phyloP scores from a whole-genome alignment of 148 eudicot genomes.

The Chenopodium suecicum region DNA sequence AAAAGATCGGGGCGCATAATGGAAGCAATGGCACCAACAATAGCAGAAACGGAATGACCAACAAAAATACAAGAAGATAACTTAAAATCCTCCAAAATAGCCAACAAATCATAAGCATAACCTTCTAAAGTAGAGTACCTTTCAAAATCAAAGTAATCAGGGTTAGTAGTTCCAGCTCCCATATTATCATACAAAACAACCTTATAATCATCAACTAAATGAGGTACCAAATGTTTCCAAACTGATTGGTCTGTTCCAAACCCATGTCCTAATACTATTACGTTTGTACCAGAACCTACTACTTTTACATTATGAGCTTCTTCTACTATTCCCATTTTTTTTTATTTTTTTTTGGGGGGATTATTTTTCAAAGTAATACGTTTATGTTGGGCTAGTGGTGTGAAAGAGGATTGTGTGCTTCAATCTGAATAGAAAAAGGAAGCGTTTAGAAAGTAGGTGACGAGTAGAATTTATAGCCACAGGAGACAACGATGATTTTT shows the following conservation, averaged over 20 bases:
- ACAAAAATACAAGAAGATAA: constrained; percentile 57
- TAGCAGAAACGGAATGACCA: constrained; percentile 84
- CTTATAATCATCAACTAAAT: constrained; percentile 56
- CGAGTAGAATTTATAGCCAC: constrained; percentile 33
- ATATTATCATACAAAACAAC: constrained; percentile 78
- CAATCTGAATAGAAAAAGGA: background rate
- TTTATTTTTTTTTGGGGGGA: background rate
- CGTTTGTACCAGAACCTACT: constrained; percentile 45
- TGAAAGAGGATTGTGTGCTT: background rate
- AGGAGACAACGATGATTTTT: background rate
- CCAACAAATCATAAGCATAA: constrained; percentile 65
- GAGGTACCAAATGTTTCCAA: constrained; percentile 82
- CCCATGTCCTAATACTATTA: constrained; percentile 72
- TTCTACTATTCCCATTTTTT: constrained; percentile 67
- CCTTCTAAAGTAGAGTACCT: constrained; percentile 70
- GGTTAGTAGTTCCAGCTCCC: constrained; percentile 95
- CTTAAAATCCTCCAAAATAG: constrained; percentile 62
- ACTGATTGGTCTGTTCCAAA: constrained; percentile 91
- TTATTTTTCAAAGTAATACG: too few species aligned
- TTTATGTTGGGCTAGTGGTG: constrained; percentile 1
- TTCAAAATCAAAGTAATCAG: constrained; percentile 80
- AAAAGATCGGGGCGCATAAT: constrained; percentile 79
- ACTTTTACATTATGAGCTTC: constrained; percentile 83
- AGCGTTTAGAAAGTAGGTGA: background rate
- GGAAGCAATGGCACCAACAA: constrained; percentile 68